Base-by-base conservation (phyloP, 2,329 filamentous ascomycete species). In the Scleromitrula shiraiana region DNA sequence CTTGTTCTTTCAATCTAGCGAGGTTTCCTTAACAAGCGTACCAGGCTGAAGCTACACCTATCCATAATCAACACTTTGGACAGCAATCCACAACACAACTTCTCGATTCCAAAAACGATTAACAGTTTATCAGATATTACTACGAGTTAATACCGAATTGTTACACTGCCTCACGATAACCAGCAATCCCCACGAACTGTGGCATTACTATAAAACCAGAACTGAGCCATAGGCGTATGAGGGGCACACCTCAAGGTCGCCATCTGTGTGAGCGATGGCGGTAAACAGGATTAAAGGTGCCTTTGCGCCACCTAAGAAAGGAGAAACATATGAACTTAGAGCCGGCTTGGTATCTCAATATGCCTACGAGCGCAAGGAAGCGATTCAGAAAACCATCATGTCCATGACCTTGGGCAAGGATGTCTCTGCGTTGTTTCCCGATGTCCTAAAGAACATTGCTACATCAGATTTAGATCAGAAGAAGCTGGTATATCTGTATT, bases 351-450 rank as follows among this genome's bases (percentile, higher is more conserved):
- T 94, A 55, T 98, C 93, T 56, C 93, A 98, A 73, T 98, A 97
- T 84, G 93, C 93, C 52, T 96, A 94, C 71, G 93, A 98, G 78
- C 84, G 89, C 63, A 98, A 98, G 70, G 93, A 98, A 74, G 87
- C 93, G 20, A 98, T 98, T 60, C 93, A 98, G 67, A 97, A 95
- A 77, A 98, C 93, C 56, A 98, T 98, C 72, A 97, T 97, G 90
- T 90, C 93, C 65, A 98, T 98, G 93, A 98, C 93, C 1, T 69
- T 98, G 60, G 93, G 93, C 67, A 98, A 98, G 70, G 93, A 98
- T 70, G 93, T 98, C 51, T 98, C 93, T 46, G 87, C 90, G 49
- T 74, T 98, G 55, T 98, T 98, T 66, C 93, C 93, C 2, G 93
- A 98, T 65, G 93, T 98, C 27, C 74, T 98, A 56, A 98, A 98